Evolutionary conservation across 2,329 filamentous ascomycete species (phyloP), one percentile per base, ranked within the genome.

Genomic region (Colletotrichum lentis): DNA sequence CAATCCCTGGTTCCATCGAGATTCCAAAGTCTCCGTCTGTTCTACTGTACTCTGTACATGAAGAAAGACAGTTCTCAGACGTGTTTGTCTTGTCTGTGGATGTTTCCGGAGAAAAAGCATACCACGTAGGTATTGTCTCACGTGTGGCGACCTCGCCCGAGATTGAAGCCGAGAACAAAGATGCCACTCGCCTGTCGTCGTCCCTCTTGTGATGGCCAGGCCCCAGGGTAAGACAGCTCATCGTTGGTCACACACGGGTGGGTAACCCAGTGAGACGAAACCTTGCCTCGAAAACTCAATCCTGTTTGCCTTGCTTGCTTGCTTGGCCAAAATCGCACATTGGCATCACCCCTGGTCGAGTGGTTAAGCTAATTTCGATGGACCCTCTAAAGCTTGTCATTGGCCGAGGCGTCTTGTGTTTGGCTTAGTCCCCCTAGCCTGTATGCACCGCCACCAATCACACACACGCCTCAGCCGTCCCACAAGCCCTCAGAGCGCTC

Each of bases 351-450:
- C 22, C 61, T 24, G 20, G 65, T 67, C 47, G 56, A 50, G 37
- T 55, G 47, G 61, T 60, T 56, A 69, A 66, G 62, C 66, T 69
- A 66, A 66, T 69, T 35, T 69, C 27, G 50, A 66, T 61, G 66
- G 62, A 44, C 52, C 62, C 55, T 39, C 20, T 24, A 69, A 69
- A 69, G 66, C 66, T 66, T 69, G 39, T 65, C 55, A 69, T 69
- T 69, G 66, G 66, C 65, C 65, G 54, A 64, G 61, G 20, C 37
- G 24, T 37, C 49, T 52, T 61, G 55, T 6, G 37, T 37, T 24
- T 8, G 54, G 49, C 27, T 50, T 55, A 11, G 35, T 56, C 35
- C 31, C 55, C 31, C 55, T n/a, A 37, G 49, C 31, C 31, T 22
- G 49, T 49, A 39, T 31, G 27, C 16, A 55, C 24, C 20, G 20